Evolutionary conservation across 345 rosid species (phyloP).

Genomic region (Psidium friedrichsthalianum): DNA sequence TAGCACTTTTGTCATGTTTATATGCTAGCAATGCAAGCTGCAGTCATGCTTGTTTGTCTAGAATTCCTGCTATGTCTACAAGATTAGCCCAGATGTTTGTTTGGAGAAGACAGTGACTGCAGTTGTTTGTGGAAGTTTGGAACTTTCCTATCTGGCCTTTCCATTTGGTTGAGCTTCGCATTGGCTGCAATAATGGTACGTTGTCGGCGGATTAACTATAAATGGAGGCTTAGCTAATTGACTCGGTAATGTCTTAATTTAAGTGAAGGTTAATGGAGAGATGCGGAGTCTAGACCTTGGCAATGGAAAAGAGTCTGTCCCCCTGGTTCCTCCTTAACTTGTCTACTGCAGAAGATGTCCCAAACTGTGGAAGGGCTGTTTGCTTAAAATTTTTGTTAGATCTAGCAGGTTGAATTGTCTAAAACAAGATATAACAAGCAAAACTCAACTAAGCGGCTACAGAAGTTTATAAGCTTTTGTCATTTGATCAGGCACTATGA

Average conservation of each 20-base stretch:
- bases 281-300: not conserved
- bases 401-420: not conserved
- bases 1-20: not conserved
- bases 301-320: not conserved
- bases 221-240: not conserved
- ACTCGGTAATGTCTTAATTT: not conserved
- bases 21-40: not conserved
- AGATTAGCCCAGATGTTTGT: not conserved
- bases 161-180: not conserved
- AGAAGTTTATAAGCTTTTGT: not conserved
- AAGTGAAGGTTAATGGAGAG: not conserved
- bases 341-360: not conserved
- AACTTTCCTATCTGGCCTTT: not conserved
- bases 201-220: not conserved
- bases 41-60: not conserved
- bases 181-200: not conserved
- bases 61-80: not conserved
- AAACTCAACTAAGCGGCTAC: not conserved
- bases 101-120: not conserved
- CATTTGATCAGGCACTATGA: constrained; percentile 1
- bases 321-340: not conserved
- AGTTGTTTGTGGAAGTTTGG: not conserved
- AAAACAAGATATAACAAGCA: not conserved
- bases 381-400: not conserved
- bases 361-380: not conserved